A percentile compares a stretch with the other conserved stretches of the same genome.
phyloP scores from a whole-genome alignment of 2,329 filamentous ascomycete genomes.

The Nemania serpens region DNA sequence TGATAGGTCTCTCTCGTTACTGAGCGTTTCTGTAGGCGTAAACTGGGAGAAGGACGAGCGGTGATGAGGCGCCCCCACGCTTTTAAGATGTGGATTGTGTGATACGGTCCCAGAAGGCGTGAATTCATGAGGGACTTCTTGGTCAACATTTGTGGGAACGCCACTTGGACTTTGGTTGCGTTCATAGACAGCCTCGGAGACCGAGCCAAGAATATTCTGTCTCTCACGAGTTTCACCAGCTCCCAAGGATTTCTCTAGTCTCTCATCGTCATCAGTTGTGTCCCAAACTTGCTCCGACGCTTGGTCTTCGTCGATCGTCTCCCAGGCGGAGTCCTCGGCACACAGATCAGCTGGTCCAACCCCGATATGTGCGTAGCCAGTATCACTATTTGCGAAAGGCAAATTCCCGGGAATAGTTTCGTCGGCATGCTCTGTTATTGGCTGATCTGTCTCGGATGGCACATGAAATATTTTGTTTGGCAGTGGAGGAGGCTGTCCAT shows the following conservation, averaged over 20 bases:
- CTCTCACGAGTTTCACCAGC: neutral
- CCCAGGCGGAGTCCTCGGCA: conserved; percentile 12
- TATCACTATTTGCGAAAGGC: neutral
- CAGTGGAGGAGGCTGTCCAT: neutral
- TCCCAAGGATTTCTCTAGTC: neutral
- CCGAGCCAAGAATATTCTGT: neutral
- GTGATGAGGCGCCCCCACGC: neutral
- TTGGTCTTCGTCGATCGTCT: conserved; percentile 15
- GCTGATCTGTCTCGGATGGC: neutral
- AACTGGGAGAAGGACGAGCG: neutral
- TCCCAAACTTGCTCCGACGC: conserved; percentile 13
- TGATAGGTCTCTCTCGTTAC: no score
- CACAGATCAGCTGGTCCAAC: neutral
- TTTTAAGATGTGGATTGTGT: neutral
- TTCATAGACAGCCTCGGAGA: conserved; percentile 1
- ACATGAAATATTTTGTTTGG: neutral
- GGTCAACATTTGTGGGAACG: neutral
- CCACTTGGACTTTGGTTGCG: neutral
- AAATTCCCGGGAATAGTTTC: neutral
- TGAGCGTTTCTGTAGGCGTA: neutral
- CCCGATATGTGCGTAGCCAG: neutral
- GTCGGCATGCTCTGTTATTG: neutral
- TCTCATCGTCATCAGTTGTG: conserved; percentile 14
- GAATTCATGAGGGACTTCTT: neutral
- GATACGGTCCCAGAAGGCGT: neutral